Conservation (phyloP, 23 red algal species). For the Agarophyton chilense region DNA sequence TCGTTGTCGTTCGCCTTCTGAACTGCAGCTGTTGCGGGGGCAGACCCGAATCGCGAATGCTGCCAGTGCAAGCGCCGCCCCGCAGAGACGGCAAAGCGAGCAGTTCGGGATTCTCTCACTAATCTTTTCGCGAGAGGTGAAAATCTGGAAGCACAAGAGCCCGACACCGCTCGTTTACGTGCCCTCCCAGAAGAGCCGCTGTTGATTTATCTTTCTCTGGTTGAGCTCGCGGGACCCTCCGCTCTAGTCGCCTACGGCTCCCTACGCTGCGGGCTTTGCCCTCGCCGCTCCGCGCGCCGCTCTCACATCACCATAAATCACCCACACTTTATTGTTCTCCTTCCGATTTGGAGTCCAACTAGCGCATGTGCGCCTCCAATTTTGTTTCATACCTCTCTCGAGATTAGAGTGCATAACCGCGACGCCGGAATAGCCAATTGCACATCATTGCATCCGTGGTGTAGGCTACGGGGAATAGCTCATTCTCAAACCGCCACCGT, state of each 20-base stretch:
- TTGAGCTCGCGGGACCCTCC: too few relatives aligned
- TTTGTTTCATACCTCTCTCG: background rate
- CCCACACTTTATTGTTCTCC: background rate
- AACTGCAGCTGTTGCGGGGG: background rate
- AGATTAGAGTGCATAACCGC: slow-evolving; percentile 22
- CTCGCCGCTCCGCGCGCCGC: too few relatives aligned
- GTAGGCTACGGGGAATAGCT: slow-evolving; percentile 12
- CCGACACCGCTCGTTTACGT: background rate
- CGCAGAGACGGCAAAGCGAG: background rate
- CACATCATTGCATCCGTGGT: slow-evolving; percentile 13
- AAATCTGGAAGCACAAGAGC: background rate
- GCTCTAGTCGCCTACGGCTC: too few relatives aligned
- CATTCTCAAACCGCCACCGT: slow-evolving; percentile 34
- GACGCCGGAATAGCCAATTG: slow-evolving; percentile 26
- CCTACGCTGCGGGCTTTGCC: too few relatives aligned
- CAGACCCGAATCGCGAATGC: slow-evolving; percentile 38
- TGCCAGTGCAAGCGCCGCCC: slow-evolving; percentile 4
- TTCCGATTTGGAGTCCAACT: background rate
- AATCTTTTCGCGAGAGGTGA: background rate
- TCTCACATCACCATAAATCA: background rate
- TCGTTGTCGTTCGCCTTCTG: background rate
- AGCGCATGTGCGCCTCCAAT: background rate
- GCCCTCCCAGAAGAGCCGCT: background rate
- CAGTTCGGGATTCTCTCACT: slow-evolving; percentile 13
- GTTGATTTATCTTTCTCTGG: background rate